Conservation (phyloP, 371 early-diverging fungal species). For the Mortierella sp. region DNA sequence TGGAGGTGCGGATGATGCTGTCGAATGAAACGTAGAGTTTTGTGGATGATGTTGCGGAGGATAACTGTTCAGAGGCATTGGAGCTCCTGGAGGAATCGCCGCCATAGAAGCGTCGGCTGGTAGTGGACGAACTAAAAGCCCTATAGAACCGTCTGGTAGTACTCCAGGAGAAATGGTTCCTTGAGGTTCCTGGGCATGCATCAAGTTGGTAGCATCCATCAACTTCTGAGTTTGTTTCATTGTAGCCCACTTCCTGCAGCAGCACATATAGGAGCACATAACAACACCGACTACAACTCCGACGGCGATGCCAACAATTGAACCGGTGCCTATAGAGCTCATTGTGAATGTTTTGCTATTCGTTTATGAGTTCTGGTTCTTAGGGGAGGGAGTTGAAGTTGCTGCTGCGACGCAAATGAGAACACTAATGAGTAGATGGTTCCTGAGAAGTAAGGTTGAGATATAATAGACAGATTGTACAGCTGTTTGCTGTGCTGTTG, state of each 20-base stretch:
- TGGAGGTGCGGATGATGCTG: not conserved
- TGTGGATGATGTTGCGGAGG: not conserved
- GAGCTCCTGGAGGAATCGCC: not conserved
- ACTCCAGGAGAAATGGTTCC: slow-evolving; percentile 11
- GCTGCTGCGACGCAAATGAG: too few species aligned
- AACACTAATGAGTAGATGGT: too few species aligned
- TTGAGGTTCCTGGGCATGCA: slow-evolving; percentile 26
- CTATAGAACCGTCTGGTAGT: slow-evolving; percentile 20
- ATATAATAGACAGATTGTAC: too few species aligned
- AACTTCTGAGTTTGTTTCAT: slow-evolving; percentile 21
- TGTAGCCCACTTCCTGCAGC: slow-evolving; percentile 8
- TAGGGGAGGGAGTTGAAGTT: too few species aligned
- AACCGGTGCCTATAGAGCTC: not conserved
- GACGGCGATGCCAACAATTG: slow-evolving; percentile 10
- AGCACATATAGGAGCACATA: slow-evolving; percentile 11
- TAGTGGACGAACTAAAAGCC: slow-evolving; percentile 16
- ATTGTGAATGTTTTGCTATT: not conserved
- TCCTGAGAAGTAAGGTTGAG: too few species aligned
- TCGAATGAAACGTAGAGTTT: not conserved
- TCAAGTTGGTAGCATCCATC: slow-evolving; percentile 32
- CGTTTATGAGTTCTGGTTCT: not conserved
- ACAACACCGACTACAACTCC: not conserved
- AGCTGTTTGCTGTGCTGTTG: too few species aligned
- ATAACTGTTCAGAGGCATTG: not conserved
- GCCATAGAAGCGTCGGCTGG: not conserved